Percentiles rank a stretch among this genome's conserved stretches.
Evolutionary conservation across 108 stramenopile genomes (phyloP).

Genomic region (Epithemia pelagica): DNA sequence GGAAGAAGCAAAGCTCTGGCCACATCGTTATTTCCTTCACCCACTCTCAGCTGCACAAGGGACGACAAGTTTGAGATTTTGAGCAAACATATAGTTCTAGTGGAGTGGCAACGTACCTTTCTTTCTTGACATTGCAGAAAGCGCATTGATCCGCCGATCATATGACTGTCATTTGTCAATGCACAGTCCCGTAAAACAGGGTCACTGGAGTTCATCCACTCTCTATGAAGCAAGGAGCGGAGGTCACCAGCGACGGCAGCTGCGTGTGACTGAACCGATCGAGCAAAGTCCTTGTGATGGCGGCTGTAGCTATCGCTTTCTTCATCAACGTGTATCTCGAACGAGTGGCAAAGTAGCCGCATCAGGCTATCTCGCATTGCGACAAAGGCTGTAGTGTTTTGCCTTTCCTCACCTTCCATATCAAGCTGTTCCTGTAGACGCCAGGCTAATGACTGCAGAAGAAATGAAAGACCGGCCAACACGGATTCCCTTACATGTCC

Average conservation of each 20-base stretch:
- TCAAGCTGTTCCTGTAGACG: slow-evolving; percentile 6
- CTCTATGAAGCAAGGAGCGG: slow-evolving; percentile 56
- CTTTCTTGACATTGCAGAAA: slow-evolving; percentile 51
- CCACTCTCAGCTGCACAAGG: neutral
- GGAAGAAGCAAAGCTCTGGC: slow-evolving; percentile 35
- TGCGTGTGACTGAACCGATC: slow-evolving; percentile 46
- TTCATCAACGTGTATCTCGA: slow-evolving; percentile 59
- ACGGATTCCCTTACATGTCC: neutral
- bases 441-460: slow-evolving; percentile 12
- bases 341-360: slow-evolving; percentile 53
- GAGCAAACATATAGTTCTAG: too few species aligned
- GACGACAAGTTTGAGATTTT: too few species aligned
- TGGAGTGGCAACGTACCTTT: slow-evolving; percentile 11
- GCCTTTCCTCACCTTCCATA: neutral
- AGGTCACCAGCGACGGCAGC: slow-evolving; percentile 50
- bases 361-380: slow-evolving; percentile 51
- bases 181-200: slow-evolving; percentile 56
- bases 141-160: slow-evolving; percentile 62
- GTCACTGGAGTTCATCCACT: slow-evolving; percentile 43
- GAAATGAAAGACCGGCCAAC: slow-evolving; percentile 6
- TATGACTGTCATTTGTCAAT: slow-evolving; percentile 40
- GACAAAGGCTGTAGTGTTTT: slow-evolving; percentile 16
- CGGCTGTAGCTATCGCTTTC: slow-evolving; percentile 30
- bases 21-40: neutral
- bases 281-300: slow-evolving; percentile 52